Evolutionary conservation across 495 filamentous ascomycete genomes (phyloP).

Genomic region (Sporormia fimetaria): DNA sequence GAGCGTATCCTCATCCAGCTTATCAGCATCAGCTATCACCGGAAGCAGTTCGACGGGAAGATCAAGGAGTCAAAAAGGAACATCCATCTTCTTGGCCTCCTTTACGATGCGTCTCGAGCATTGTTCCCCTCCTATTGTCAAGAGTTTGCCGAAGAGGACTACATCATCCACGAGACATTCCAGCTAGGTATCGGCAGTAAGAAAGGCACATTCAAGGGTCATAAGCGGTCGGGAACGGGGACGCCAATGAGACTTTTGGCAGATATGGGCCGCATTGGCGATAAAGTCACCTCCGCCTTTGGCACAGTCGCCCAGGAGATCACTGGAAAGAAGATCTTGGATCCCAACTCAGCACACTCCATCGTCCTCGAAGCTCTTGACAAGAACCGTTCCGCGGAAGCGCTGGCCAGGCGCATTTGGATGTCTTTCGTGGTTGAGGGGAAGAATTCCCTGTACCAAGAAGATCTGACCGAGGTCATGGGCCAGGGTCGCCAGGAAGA

Average conservation of each 20-base stretch:
- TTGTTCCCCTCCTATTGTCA: slow-evolving; percentile 85
- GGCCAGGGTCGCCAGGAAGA: slow-evolving; percentile 57
- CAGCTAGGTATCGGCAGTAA: slow-evolving; percentile 34
- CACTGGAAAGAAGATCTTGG: slow-evolving; percentile 88
- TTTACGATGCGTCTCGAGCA: slow-evolving; percentile 79
- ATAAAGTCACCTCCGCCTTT: slow-evolving; percentile 63
- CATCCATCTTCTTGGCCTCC: slow-evolving; percentile 61
- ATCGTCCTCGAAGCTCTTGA: slow-evolving; percentile 82
- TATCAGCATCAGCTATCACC: slow-evolving; percentile 90
- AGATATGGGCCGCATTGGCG: slow-evolving; percentile 70
- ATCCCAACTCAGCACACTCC: slow-evolving; percentile 76
- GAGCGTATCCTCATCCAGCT: slow-evolving; percentile 83
- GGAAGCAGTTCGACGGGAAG: slow-evolving; percentile 76
- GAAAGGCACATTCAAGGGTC: slow-evolving; percentile 38
- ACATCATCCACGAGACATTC: slow-evolving; percentile 74
- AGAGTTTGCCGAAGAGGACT: slow-evolving; percentile 86
- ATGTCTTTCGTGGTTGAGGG: slow-evolving; percentile 96
- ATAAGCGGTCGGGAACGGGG: slow-evolving; percentile 44
- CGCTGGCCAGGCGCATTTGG: slow-evolving; percentile 84
- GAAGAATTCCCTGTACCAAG: slow-evolving; percentile 60
- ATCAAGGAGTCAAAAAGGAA: slow-evolving; percentile 85
- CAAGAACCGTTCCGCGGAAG: slow-evolving; percentile 69
- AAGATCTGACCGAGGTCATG: slow-evolving; percentile 81
- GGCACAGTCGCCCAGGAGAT: slow-evolving; percentile 92
- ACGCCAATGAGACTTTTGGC: slow-evolving; percentile 69